Conservation (phyloP, 169 alveolate species). For the Sarcocystis neurona region DNA sequence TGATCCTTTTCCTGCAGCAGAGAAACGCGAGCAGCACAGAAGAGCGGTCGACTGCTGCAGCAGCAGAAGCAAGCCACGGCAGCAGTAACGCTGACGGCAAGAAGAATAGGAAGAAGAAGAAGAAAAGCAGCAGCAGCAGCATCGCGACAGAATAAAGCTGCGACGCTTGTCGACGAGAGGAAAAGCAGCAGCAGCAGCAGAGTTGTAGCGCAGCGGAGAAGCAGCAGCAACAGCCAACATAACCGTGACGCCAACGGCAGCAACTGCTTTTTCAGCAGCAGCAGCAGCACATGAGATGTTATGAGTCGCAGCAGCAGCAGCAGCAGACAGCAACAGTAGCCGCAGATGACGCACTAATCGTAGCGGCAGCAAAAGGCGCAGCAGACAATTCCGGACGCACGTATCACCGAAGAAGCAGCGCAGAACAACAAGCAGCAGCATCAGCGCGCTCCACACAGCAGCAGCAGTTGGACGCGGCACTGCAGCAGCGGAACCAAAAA, state of each 20-base stretch:
- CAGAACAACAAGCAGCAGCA: too few species aligned
- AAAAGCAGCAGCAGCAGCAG: background rate
- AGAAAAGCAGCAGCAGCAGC: background rate
- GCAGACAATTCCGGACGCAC: too few species aligned
- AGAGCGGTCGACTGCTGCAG: background rate
- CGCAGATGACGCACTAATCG: background rate
- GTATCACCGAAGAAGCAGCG: too few species aligned
- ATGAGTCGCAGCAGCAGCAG: constrained; percentile 15
- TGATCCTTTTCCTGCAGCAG: background rate
- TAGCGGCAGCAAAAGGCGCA: too few species aligned
- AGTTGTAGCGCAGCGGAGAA: too few species aligned
- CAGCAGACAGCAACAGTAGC: background rate
- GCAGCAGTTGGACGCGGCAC: too few species aligned
- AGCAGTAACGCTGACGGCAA: background rate
- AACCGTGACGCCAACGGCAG: too few species aligned
- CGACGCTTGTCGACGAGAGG: background rate
- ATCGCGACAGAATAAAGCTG: background rate
- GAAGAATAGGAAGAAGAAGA: background rate
- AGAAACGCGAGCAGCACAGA: background rate
- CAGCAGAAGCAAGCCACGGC: background rate
- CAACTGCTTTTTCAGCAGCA: too few species aligned
- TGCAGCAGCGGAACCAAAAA: too few species aligned
- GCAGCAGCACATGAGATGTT: too few species aligned
- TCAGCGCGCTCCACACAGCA: too few species aligned
- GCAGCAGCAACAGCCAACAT: too few species aligned